Base-by-base conservation (phyloP, 169 alveolate species). In the Plasmodium sp. region DNA sequence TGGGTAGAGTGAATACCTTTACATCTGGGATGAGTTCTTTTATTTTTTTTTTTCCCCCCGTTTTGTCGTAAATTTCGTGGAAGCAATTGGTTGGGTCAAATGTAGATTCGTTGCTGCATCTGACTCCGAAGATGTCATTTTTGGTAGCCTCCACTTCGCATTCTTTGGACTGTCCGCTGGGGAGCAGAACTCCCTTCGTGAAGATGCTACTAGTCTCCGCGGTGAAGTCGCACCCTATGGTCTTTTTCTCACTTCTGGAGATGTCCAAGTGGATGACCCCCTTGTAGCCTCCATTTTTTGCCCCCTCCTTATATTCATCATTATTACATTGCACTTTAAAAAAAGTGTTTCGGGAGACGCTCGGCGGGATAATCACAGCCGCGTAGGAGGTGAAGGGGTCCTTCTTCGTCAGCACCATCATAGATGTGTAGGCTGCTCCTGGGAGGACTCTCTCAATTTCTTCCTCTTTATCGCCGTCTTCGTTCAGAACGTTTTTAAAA, bases 141-240 rank as follows among this genome's bases (percentile, higher is more conserved):
- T 43, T 58, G 12, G 71, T 43, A 16, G 71, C 12, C 31, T 90
- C 77, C 27, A 90, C 73, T 14, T 54, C 56, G 51, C 94, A 90
- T 2, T 62, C 62, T 31, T 62, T 71, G 22, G 16, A 31, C 36
- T 90, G 45, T 2, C 72, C 71, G 22, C 16, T 62, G 12, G 73
- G 58, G 43, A 81, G 34, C 2, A 22, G 7, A 27, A 72, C 34
- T 4, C 84, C 83, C 4, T 56, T 39, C 2, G 92, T 81, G n/a
- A 90, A 39, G 4, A 81, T 45, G 5, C 34, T 67, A 48, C 91
- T 81, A 67, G 9, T 14, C 1, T 2, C 12, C 2, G 73, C 7
- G 14, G 94, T 45, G 73, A 90, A 90, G 67, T 90, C 94, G 81
- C 94, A 90, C n/a, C 94, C 94, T 18, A 56, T 81, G 16, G 83